phyloP scores from a whole-genome alignment of 169 alveolate species.

The Plasmodium chabaudi region DNA sequence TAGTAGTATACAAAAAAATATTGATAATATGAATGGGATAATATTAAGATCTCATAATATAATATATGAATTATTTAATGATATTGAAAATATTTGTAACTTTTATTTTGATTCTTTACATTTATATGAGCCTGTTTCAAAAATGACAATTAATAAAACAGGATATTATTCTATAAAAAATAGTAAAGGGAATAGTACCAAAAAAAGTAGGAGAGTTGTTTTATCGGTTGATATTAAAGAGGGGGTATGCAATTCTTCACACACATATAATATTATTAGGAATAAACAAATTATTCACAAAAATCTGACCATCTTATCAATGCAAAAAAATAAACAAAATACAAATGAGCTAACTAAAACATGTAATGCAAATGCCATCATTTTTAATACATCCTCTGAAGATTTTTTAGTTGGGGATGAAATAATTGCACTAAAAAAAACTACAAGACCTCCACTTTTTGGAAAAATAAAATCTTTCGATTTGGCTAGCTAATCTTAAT shows the following conservation, averaged over 20 bases:
- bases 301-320: conserved; percentile 77
- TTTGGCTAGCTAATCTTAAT: background rate
- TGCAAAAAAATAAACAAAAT: conserved; percentile 81
- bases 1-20: conserved; percentile 48
- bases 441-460: conserved; percentile 49
- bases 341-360: conserved; percentile 79
- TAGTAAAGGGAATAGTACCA: conserved; percentile 39
- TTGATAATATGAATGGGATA: conserved; percentile 65
- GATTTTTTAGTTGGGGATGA: conserved; percentile 67
- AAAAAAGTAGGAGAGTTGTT: conserved; percentile 77
- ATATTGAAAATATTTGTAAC: conserved; percentile 82
- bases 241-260: conserved; percentile 73
- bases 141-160: conserved; percentile 80
- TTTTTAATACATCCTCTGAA: conserved; percentile 43
- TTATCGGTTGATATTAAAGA: conserved; percentile 81
- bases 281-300: conserved; percentile 64
- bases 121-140: conserved; percentile 78
- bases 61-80: conserved; percentile 90
- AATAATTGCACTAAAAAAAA: conserved; percentile 58
- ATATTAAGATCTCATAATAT: conserved; percentile 87
- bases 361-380: conserved; percentile 33
- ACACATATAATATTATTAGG: conserved; percentile 75
- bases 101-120: conserved; percentile 78
- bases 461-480: conserved; percentile 34
- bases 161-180: conserved; percentile 78